phyloP scores from a whole-genome alignment of 352 stramenopile species.

The Phytopythium helicoides region DNA sequence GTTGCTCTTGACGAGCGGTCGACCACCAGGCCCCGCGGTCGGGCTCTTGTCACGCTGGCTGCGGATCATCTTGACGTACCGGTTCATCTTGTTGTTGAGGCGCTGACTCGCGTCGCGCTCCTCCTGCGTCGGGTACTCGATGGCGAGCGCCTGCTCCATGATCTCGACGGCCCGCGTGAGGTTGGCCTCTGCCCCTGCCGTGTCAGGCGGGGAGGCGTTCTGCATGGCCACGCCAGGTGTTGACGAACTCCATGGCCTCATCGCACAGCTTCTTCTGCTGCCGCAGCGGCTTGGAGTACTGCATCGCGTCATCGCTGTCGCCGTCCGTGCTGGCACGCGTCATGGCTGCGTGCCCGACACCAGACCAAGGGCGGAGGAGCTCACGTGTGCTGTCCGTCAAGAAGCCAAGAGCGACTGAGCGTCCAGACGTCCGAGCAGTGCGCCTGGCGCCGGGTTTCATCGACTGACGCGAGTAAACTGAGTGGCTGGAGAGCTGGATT shows the following conservation, averaged over 20 bases:
- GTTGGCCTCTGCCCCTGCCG: conserved; percentile 53
- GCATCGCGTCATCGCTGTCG: conserved; percentile 61
- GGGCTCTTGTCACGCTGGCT: conserved; percentile 65
- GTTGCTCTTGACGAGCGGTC: conserved; percentile 56
- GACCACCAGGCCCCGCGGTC: conserved; percentile 21
- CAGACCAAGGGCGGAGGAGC: too few relatives aligned
- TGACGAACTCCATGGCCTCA: conserved; percentile 80
- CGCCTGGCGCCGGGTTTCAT: too few relatives aligned
- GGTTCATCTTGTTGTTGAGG: conserved; percentile 84
- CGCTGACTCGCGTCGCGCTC: conserved; percentile 71
- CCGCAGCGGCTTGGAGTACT: conserved; percentile 55
- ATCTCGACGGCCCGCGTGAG: conserved; percentile 63
- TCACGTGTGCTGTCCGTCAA: too few relatives aligned
- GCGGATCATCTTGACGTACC: conserved; percentile 87
- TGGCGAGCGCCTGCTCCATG: conserved; percentile 75
- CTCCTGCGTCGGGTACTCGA: conserved; percentile 70
- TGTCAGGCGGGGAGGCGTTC: conserved; percentile 61
- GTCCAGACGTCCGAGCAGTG: too few relatives aligned
- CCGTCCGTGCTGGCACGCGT: conserved; percentile 22
- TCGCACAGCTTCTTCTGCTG: conserved; percentile 81
- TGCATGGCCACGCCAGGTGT: conserved; percentile 77
- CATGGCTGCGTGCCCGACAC: too few relatives aligned
- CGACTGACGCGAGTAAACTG: too few relatives aligned
- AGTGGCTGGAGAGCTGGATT: too few relatives aligned
- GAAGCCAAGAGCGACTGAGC: too few relatives aligned